Evolutionary conservation across 768 basidiomycete genomes (phyloP).

Genomic region (Termitomyces sp.): DNA sequence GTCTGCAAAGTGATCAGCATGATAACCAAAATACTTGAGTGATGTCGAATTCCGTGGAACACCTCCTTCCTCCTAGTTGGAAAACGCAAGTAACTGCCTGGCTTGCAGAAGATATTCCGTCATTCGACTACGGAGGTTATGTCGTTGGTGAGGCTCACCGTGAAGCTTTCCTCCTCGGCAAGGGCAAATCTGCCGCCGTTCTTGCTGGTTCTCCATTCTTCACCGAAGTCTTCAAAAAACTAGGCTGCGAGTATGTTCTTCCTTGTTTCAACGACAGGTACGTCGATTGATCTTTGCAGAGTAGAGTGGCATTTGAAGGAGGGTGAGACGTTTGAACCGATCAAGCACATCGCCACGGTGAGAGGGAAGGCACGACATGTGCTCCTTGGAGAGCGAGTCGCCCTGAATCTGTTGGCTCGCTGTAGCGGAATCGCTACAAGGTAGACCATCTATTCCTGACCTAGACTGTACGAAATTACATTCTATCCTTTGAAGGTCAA

Average conservation of each 20-base stretch:
- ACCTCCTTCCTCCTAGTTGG: conserved; percentile 94
- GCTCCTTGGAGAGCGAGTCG: conserved; percentile 88
- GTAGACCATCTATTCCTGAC: conserved; percentile 37
- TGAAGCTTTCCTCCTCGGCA: conserved; percentile 86
- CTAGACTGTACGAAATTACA: conserved; percentile 2
- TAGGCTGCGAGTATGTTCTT: conserved; percentile 79
- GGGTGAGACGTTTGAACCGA: conserved; percentile 73
- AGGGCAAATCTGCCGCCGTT: conserved; percentile 72
- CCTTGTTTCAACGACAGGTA: background rate
- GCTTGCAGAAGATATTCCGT: conserved; percentile 92
- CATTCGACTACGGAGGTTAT: conserved; percentile 94
- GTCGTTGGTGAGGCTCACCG: conserved; percentile 89
- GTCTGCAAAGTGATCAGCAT: too few relatives aligned
- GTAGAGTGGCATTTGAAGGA: conserved; percentile 93
- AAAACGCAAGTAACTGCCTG: conserved; percentile 72
- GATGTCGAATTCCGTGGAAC: conserved; percentile 37
- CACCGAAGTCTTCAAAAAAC: conserved; percentile 82
- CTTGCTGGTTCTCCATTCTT: conserved; percentile 96
- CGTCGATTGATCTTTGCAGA: conserved; percentile 31
- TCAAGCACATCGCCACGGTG: conserved; percentile 87
- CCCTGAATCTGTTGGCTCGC: conserved; percentile 87
- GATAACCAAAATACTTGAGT: background rate
- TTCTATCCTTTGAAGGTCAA: conserved; percentile 52
- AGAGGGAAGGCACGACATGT: conserved; percentile 83
- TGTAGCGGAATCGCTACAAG: conserved; percentile 97